Evolutionary conservation across 2,329 filamentous ascomycete genomes (phyloP).

Genomic region (Shiraia bambusicola): DNA sequence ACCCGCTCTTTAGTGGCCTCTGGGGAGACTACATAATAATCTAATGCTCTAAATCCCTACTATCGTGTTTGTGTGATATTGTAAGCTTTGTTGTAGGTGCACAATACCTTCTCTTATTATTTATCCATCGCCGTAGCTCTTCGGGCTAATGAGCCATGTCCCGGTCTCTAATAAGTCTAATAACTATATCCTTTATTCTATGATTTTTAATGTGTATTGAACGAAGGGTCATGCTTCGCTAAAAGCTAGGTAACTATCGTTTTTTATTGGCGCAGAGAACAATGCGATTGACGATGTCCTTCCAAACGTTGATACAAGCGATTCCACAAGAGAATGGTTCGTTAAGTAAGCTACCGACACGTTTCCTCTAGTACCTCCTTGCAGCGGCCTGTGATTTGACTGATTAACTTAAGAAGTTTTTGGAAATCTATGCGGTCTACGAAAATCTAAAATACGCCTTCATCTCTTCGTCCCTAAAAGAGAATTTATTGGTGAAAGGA

Average conservation of each 20-base stretch:
- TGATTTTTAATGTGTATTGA: constrained; percentile 15
- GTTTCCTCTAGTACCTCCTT: constrained; percentile 2
- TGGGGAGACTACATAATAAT: constrained; percentile 16
- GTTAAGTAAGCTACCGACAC: neutral
- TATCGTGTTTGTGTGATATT: constrained; percentile 4
- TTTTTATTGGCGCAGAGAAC: neutral
- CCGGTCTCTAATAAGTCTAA: constrained; percentile 27
- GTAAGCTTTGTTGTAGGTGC: constrained; percentile 15
- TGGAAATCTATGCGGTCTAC: no score
- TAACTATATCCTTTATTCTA: constrained; percentile 19
- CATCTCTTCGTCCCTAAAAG: no score
- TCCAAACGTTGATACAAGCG: no score
- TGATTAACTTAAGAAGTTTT: no score
- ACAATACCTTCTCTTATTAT: constrained; percentile 36
- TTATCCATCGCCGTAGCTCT: constrained; percentile 37
- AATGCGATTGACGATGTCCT: neutral
- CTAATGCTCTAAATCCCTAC: neutral
- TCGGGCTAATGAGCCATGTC: constrained; percentile 28
- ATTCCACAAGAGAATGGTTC: neutral
- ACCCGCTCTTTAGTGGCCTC: constrained; percentile 12
- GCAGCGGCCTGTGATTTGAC: constrained; percentile 9
- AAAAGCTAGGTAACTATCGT: neutral
- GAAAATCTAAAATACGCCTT: no score
- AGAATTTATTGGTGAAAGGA: no score
- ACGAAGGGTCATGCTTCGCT: constrained; percentile 14